These are phyloP conservation scores for Trypanosoma theileri DNA, from an alignment of 208 protist species.

Conservation along the genomic window DNA sequence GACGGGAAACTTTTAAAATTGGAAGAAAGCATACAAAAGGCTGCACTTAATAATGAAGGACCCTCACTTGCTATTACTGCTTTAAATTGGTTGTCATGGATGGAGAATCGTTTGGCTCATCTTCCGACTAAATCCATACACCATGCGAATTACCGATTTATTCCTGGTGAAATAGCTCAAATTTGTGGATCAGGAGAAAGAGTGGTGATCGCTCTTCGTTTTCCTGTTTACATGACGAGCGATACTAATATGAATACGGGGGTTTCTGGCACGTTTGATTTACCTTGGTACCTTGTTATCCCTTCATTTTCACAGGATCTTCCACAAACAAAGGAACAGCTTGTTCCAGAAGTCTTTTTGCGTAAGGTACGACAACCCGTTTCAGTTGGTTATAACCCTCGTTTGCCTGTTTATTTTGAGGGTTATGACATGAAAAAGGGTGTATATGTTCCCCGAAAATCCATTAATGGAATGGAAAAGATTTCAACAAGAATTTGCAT, in stretches of 20 bases:
- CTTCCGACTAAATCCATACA: neutral
- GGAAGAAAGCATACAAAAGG: conserved; percentile 20
- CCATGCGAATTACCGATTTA: conserved; percentile 11
- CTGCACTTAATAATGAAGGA: neutral
- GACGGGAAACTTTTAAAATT: conserved; percentile 1
- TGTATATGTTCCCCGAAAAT: conserved; percentile 21
- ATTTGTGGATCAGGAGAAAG: neutral
- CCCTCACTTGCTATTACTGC: conserved; percentile 8
- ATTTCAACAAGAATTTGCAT: neutral
- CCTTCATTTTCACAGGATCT: conserved; percentile 8
- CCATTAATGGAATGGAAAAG: conserved; percentile 2
- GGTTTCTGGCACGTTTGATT: neutral
- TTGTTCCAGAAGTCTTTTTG: conserved; percentile 12
- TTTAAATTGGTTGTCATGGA: conserved; percentile 15
- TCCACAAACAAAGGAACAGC: conserved; percentile 3
- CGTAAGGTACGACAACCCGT: conserved; percentile 2
- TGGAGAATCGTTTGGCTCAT: conserved; percentile 1
- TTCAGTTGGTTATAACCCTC: conserved; percentile 12
- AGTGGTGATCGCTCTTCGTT: conserved; percentile 10
- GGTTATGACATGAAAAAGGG: conserved; percentile 24
- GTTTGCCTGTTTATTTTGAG: conserved; percentile 23
- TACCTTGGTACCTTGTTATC: conserved; percentile 21
- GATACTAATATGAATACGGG: neutral
- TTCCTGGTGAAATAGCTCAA: conserved; percentile 8
- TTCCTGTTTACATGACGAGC: conserved; percentile 19